These are phyloP conservation scores for Dryas octopetala DNA, from an alignment of 306 rosid species.

Conservation along the genomic window DNA sequence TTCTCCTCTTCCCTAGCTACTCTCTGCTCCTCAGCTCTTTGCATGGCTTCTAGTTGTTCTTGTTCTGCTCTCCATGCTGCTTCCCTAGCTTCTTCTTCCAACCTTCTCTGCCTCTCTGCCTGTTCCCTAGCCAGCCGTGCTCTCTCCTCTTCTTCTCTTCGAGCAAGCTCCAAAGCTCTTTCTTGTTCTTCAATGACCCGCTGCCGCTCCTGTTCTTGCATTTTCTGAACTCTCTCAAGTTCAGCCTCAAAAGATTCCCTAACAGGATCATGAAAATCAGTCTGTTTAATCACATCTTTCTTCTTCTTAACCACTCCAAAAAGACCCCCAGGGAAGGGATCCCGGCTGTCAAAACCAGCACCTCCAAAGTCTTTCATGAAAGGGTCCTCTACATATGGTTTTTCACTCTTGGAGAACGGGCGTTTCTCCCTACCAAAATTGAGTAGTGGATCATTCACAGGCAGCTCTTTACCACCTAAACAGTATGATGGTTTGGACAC, in stretches of 20 bases:
- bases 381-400: conserved; percentile 62
- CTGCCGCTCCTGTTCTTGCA: conserved; percentile 93
- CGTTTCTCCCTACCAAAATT: conserved; percentile 88
- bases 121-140: conserved; percentile 65
- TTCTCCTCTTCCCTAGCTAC: conserved; percentile 82
- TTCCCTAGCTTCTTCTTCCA: conserved; percentile 94
- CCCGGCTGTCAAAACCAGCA: conserved; percentile 71
- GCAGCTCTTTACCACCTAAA: conserved; percentile 57
- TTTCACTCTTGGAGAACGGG: conserved; percentile 55
- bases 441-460: conserved; percentile 69
- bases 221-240: conserved; percentile 96
- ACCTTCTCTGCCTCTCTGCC: conserved; percentile 74
- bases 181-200: conserved; percentile 80
- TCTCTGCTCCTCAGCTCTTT: conserved; percentile 83
- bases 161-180: conserved; percentile 71
- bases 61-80: conserved; percentile 94
- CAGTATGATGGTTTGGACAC: conserved; percentile 54
- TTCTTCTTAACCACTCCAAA: conserved; percentile 87
- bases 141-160: conserved; percentile 92
- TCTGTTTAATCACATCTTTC: conserved; percentile 70
- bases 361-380: conserved; percentile 64
- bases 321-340: conserved; percentile 57
- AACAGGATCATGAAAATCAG: conserved; percentile 87
- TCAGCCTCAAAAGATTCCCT: conserved; percentile 99
- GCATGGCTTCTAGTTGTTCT: conserved; percentile 65